Conservation (phyloP, 176 grass and related monocot species). For the Carex cristatella region DNA sequence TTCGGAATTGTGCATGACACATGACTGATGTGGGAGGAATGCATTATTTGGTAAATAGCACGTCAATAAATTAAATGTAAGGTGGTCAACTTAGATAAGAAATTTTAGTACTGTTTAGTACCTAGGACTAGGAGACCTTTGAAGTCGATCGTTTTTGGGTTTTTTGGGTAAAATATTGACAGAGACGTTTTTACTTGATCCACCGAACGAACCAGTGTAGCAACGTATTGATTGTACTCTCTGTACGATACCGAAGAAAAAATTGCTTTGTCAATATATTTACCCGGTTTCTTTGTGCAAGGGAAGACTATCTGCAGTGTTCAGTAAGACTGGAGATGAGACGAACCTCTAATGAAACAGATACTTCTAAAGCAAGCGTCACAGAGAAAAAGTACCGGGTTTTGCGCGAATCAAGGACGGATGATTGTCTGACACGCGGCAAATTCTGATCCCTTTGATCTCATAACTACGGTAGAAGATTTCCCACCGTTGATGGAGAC, state of each 20-base stretch:
- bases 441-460: neutral
- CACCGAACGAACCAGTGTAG: too few relatives aligned
- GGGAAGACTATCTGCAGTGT: neutral
- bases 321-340: neutral
- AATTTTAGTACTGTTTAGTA: neutral
- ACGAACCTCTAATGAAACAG: neutral
- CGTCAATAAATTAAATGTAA: neutral
- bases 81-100: neutral
- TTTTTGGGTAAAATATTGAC: too few relatives aligned
- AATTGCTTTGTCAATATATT: neutral
- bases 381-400: constrained; percentile 5
- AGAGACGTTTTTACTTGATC: too few relatives aligned
- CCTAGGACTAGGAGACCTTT: neutral
- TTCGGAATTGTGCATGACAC: neutral
- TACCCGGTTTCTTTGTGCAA: neutral
- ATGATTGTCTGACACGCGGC: neutral
- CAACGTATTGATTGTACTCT: too few relatives aligned
- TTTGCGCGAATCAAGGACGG: constrained; percentile 15
- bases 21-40: neutral
- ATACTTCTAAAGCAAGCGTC: constrained; percentile 12
- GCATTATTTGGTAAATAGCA: neutral
- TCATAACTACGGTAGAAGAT: neutral
- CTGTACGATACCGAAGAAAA: too few relatives aligned
- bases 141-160: neutral
- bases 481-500: neutral